Evolutionary conservation across 108 stramenopile species (phyloP).

Genomic region (Aurantiochytrium sp.): DNA sequence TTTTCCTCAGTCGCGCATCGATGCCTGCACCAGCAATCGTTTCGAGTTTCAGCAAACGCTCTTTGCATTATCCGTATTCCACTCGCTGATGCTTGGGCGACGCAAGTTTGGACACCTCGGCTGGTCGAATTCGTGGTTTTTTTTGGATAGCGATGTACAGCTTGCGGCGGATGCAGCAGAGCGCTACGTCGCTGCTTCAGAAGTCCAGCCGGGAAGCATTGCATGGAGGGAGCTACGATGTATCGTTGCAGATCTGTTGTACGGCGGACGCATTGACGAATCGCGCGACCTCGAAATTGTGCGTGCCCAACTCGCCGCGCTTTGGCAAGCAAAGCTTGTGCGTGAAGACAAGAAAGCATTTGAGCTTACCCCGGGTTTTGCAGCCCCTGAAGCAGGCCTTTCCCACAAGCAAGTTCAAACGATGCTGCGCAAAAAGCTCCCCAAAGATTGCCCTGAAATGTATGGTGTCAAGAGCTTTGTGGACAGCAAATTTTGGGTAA

Average conservation of each 20-base stretch:
- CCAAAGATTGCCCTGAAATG: slow-evolving; percentile 58
- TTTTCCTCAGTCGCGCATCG: slow-evolving; percentile 46
- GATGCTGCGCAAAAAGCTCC: slow-evolving; percentile 53
- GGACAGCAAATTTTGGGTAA: slow-evolving; percentile 66
- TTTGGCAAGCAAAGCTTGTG: slow-evolving; percentile 14
- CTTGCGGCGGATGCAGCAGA: slow-evolving; percentile 61
- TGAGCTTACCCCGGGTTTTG: slow-evolving; percentile 65
- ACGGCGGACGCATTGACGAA: slow-evolving; percentile 75
- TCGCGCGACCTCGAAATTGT: slow-evolving; percentile 69
- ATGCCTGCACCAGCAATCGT: slow-evolving; percentile 49
- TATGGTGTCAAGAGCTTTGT: slow-evolving; percentile 72
- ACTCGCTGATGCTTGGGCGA: slow-evolving; percentile 66
- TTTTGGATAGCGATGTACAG: slow-evolving; percentile 63
- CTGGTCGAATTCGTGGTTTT: slow-evolving; percentile 63
- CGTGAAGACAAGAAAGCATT: background rate
- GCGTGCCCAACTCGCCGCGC: slow-evolving; percentile 60
- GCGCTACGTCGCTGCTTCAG: slow-evolving; percentile 36
- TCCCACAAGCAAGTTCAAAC: slow-evolving; percentile 54
- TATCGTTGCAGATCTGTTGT: slow-evolving; percentile 79
- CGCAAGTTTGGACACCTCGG: slow-evolving; percentile 68
- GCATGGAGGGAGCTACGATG: slow-evolving; percentile 74
- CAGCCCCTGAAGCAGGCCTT: slow-evolving; percentile 45
- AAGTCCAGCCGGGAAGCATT: background rate
- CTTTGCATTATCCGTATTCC: slow-evolving; percentile 73
- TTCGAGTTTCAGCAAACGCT: slow-evolving; percentile 66